These are phyloP conservation scores for Colletotrichum sansevieriae DNA, from an alignment of 2,329 filamentous ascomycete species.

Conservation along the genomic window DNA sequence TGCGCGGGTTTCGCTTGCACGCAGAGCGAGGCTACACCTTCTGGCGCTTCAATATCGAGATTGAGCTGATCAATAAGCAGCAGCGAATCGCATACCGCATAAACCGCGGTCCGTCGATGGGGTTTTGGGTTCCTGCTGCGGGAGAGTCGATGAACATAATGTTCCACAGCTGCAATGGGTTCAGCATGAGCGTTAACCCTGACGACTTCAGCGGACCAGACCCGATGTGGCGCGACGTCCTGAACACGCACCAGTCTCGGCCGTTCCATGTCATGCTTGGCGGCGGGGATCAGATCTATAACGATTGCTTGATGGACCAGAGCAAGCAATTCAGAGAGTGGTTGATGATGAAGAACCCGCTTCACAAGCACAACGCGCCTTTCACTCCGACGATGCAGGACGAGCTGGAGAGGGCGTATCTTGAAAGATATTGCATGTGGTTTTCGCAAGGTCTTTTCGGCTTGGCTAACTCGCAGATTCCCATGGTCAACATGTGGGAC, in stretches of 20 bases:
- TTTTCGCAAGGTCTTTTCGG: constrained; percentile 96
- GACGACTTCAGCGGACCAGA: constrained; percentile 91
- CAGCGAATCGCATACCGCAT: constrained; percentile 95
- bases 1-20: constrained; percentile 85
- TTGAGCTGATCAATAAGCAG: constrained; percentile 84
- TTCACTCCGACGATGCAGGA: constrained; percentile 87
- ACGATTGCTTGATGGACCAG: constrained; percentile 83
- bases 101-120: constrained; percentile 88
- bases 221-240: constrained; percentile 94
- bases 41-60: constrained; percentile 96
- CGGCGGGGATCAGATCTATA: constrained; percentile 97
- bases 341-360: constrained; percentile 83
- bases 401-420: constrained; percentile 89
- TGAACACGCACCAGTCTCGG: constrained; percentile 89
- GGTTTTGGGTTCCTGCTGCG: constrained; percentile 92
- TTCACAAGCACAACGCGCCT: constrained; percentile 82
- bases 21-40: constrained; percentile 90
- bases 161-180: constrained; percentile 98
- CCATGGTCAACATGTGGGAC: constrained; percentile 98
- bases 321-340: constrained; percentile 85
- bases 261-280: constrained; percentile 99
- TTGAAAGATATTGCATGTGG: constrained; percentile 92
- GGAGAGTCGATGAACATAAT: constrained; percentile 97
- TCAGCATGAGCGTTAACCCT: constrained; percentile 83
- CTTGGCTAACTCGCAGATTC: constrained; percentile 93